phyloP scores from a whole-genome alignment of 2,329 filamentous ascomycete species.

The Lasiodiplodia gonubiensis region DNA sequence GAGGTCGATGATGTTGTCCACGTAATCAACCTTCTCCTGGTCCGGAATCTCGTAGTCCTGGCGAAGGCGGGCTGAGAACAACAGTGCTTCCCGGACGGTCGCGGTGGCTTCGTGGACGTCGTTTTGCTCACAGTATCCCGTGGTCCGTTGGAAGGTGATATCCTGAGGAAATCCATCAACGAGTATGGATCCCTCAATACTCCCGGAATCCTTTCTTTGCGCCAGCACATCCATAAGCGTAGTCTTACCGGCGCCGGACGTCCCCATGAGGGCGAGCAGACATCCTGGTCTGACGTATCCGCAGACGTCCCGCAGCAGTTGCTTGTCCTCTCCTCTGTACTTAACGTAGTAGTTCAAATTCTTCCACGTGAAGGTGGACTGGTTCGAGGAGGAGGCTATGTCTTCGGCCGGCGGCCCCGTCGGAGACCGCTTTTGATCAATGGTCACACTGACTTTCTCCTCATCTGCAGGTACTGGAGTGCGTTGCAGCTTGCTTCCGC shows the following conservation, averaged over 20 bases:
- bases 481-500: not conserved
- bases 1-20: slow-evolving; percentile 69
- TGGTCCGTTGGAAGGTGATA: slow-evolving; percentile 45
- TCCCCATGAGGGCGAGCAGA: slow-evolving; percentile 54
- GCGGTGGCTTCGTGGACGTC: slow-evolving; percentile 47
- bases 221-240: slow-evolving; percentile 46
- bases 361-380: slow-evolving; percentile 44
- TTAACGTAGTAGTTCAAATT: slow-evolving; percentile 58
- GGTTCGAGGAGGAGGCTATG: not conserved
- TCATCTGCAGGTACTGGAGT: slow-evolving; percentile 37
- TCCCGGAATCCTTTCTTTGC: slow-evolving; percentile 43
- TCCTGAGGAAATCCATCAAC: slow-evolving; percentile 42
- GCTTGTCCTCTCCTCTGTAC: slow-evolving; percentile 56
- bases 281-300: slow-evolving; percentile 63
- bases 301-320: slow-evolving; percentile 60
- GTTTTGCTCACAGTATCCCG: slow-evolving; percentile 47
- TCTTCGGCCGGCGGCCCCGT: not conserved
- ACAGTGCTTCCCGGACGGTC: slow-evolving; percentile 45
- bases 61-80: slow-evolving; percentile 43
- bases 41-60: slow-evolving; percentile 61
- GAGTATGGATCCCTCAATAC: slow-evolving; percentile 47
- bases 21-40: slow-evolving; percentile 65
- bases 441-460: slow-evolving; percentile 35
- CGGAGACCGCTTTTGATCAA: slow-evolving; percentile 14
- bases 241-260: slow-evolving; percentile 47